Evolutionary conservation across 805 yeast species (phyloP).

Genomic region (Lachancea cidri): DNA sequence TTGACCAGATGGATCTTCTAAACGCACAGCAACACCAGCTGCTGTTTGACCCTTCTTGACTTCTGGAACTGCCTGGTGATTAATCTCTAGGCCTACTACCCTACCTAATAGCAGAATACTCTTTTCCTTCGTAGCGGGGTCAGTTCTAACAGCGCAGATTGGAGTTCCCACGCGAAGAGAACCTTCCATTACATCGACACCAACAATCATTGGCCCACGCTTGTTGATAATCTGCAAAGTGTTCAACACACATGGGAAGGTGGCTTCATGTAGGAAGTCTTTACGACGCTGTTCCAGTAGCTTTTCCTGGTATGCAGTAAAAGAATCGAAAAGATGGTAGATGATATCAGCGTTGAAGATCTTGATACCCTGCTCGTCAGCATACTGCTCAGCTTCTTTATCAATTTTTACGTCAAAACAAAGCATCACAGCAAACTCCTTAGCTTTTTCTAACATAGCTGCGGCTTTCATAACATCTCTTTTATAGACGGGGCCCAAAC

Average conservation of each 20-base stretch:
- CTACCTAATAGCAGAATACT: conserved; percentile 71
- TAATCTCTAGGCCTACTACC: conserved; percentile 90
- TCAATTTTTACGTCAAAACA: conserved; percentile 97
- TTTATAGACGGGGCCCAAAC: conserved; percentile 96
- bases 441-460: conserved; percentile 94
- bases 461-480: conserved; percentile 98
- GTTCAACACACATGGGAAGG: conserved; percentile 91
- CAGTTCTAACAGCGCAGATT: conserved; percentile 84
- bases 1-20: conserved; percentile 85
- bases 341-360: conserved; percentile 95
- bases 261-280: conserved; percentile 82
- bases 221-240: conserved; percentile 95
- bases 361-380: conserved; percentile 85
- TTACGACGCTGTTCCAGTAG: conserved; percentile 85
- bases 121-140: conserved; percentile 76
- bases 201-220: conserved; percentile 98
- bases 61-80: conserved; percentile 73
- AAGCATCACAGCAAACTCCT: conserved; percentile 94
- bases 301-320: conserved; percentile 85
- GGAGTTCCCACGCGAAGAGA: conserved; percentile 89
- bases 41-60: conserved; percentile 93
- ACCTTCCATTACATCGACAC: conserved; percentile 96
- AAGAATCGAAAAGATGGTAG: conserved; percentile 92
- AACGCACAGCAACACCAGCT: conserved; percentile 98
- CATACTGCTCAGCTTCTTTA: conserved; percentile 97